Base-by-base conservation (phyloP, 1,284 basidiomycete species). In the Trametes pubescens region DNA sequence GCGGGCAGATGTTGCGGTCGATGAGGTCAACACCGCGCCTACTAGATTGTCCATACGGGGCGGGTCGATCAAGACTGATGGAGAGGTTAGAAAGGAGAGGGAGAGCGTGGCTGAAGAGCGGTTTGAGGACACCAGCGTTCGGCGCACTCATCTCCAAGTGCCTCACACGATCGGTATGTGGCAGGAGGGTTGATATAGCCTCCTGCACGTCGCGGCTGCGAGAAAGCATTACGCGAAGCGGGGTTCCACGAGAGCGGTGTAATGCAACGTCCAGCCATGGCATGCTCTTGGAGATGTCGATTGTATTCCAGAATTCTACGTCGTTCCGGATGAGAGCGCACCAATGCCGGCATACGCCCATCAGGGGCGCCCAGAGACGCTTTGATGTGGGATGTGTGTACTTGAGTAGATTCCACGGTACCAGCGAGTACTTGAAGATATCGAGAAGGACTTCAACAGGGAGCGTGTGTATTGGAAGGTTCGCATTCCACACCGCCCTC, bases 371-470 rank as follows among this genome's bases (percentile, higher is more conserved):
- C 51, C 51, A 51, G 4, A 13, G 26, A n/a, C 13, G 18, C 18
- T 7, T 49, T 8, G 22, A 4, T 6, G n/a, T 8, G 4, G 14
- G 2, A 16, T 21, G 24, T 1, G 16, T 14, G 14, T 21, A 26
- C 32, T 2, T 13, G 6, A 14, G 22, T 5, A 2, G n/a, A 24
- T 14, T 2, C 2, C 2, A 22, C 21, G 18, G 14, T 1, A 9
- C 13, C 21, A 29, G 8, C 5, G 34, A 22, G 14, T 35, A 14
- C n/a, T 51, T 26, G 35, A 57, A 38, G 13, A 49, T 38, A 13
- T 38, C 35, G 10, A 57, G 16, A 4, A 49, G 34, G 16, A 57
- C 8, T 46, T 57, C 56, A 34, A 18, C 35, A 2, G 56, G 56
- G 13, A 57, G 46, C n/a, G 6, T 6, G 26, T 57, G n/a, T n/a